Percentiles rank a stretch among this genome's conserved stretches.
Conservation (phyloP, 2,329 filamentous ascomycete genomes). For the Podosphaera aphanis region DNA sequence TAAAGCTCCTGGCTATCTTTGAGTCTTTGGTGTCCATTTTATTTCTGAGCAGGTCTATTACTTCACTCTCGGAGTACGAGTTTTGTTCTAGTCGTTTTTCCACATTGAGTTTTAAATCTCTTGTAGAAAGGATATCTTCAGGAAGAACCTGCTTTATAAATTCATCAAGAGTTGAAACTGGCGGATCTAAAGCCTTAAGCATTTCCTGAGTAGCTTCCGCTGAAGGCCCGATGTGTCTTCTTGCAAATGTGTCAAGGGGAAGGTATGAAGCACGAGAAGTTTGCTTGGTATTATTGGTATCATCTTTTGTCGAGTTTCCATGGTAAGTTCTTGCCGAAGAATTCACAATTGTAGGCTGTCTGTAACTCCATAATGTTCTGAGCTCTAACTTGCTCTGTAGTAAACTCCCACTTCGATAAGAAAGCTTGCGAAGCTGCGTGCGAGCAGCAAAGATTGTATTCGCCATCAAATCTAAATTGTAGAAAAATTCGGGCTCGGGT, state of each 20-base stretch:
- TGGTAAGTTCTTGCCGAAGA: not conserved
- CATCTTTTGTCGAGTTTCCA: not conserved
- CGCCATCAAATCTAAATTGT: too few species aligned
- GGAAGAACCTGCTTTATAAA: constrained; percentile 75
- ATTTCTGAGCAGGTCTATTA: constrained; percentile 28
- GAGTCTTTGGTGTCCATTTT: constrained; percentile 8
- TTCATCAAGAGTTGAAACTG: constrained; percentile 48
- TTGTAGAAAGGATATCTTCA: constrained; percentile 47
- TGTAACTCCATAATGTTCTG: too few species aligned
- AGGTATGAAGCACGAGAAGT: constrained; percentile 11
- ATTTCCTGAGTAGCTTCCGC: constrained; percentile 47
- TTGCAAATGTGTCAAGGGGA: constrained; percentile 37
- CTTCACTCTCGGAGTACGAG: constrained; percentile 29
- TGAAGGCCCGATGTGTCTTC: constrained; percentile 71
- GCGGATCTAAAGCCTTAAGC: constrained; percentile 58
- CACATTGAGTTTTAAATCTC: constrained; percentile 32
- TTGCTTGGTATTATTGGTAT: not conserved
- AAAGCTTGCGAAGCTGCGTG: too few species aligned
- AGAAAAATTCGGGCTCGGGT: too few species aligned
- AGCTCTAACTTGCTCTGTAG: too few species aligned
- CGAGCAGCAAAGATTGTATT: too few species aligned
- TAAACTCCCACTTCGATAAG: too few species aligned
- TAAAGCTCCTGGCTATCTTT: constrained; percentile 40
- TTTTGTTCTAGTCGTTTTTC: constrained; percentile 16
- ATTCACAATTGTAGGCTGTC: too few species aligned